These are phyloP conservation scores for Phaeotremella skinneri DNA, from an alignment of 768 basidiomycete genomes.

Conservation along the genomic window DNA sequence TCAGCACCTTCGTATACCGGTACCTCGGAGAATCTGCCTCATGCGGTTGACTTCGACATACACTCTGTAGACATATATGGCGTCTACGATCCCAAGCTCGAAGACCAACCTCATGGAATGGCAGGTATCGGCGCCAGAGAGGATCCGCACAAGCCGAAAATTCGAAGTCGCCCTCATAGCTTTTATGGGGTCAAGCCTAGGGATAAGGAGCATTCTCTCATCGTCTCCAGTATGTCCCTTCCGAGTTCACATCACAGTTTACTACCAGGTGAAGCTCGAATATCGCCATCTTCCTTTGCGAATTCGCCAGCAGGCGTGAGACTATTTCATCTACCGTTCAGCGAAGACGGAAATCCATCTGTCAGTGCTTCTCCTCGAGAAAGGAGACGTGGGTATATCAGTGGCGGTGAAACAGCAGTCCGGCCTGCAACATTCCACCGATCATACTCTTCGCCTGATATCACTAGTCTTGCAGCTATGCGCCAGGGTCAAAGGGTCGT, in stretches of 20 bases:
- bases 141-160: not conserved
- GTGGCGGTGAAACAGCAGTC: not conserved
- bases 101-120: not conserved
- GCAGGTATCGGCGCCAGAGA: conserved; percentile 18
- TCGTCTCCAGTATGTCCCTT: not conserved
- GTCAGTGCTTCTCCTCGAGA: not conserved
- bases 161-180: conserved; percentile 22
- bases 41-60: not conserved
- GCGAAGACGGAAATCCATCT: not conserved
- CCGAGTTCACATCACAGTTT: not conserved
- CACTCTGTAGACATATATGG: not conserved
- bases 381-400: not conserved
- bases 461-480: not conserved
- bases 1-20: not conserved
- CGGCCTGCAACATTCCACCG: not conserved
- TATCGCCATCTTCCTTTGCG: not conserved
- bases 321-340: not conserved
- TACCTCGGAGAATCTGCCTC: not conserved
- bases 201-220: not conserved
- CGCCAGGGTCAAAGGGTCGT: too few relatives aligned
- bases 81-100: not conserved
- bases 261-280: not conserved
- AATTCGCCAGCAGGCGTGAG: not conserved
- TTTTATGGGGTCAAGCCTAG: conserved; percentile 18
- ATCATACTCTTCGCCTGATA: not conserved